A percentile compares a stretch with the other conserved stretches of the same genome.
Conservation (phyloP, 2,329 filamentous ascomycete species). For the Stagonosporopsis cucurbitacearum region DNA sequence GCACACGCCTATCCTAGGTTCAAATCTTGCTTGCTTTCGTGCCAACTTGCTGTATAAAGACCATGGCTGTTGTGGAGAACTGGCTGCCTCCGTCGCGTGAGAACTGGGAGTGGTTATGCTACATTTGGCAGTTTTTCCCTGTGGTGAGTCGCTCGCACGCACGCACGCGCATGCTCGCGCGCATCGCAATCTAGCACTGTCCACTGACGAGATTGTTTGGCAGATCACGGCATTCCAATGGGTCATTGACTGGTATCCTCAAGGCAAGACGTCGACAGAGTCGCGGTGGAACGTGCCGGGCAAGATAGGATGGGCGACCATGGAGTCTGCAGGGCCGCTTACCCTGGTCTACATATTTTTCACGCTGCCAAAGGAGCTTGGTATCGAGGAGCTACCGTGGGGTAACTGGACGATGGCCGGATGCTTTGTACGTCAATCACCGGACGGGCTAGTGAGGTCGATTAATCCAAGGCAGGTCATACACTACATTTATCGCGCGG, state of each 20-base stretch:
- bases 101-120: constrained; percentile 57
- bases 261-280: constrained; percentile 85
- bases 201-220: not conserved
- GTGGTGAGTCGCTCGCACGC: constrained; percentile 52
- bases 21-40: not conserved
- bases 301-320: constrained; percentile 82
- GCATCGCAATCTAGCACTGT: not conserved
- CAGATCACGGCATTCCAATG: constrained; percentile 79
- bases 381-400: constrained; percentile 68
- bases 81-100: constrained; percentile 58
- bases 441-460: not conserved
- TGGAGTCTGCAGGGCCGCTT: constrained; percentile 82
- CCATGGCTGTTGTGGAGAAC: constrained; percentile 53
- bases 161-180: too few relatives aligned
- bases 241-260: constrained; percentile 77
- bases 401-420: constrained; percentile 78
- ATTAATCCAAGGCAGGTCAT: constrained; percentile 60
- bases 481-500: constrained; percentile 89
- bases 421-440: constrained; percentile 61
- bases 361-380: constrained; percentile 66
- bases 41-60: too few relatives aligned
- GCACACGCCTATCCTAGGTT: not conserved
- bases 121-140: constrained; percentile 59
- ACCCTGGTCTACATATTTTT: constrained; percentile 81
- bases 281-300: constrained; percentile 87